These are phyloP conservation scores for Scedosporium minutisporum DNA, from an alignment of 2,329 filamentous ascomycete species.

Conservation along the genomic window DNA sequence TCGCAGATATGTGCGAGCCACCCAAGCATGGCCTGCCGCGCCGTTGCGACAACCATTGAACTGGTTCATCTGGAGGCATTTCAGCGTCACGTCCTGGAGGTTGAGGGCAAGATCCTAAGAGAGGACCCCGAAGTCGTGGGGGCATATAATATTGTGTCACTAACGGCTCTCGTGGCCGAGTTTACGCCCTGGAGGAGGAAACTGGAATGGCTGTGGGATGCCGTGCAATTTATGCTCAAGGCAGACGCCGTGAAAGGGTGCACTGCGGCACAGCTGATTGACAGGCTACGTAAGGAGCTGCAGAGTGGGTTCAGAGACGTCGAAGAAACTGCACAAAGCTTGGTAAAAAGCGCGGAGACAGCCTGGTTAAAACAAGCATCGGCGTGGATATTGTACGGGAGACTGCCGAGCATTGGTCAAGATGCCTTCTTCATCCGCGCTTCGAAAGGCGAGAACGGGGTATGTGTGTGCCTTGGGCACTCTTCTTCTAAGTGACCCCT, in stretches of 20 bases:
- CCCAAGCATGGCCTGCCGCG: conserved; percentile 74
- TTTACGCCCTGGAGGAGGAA: conserved; percentile 80
- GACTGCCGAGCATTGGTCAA: conserved; percentile 64
- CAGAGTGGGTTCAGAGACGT: conserved; percentile 86
- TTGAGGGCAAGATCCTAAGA: conserved; percentile 68
- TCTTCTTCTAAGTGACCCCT: neutral
- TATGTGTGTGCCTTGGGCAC: conserved; percentile 13
- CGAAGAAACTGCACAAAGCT: conserved; percentile 61
- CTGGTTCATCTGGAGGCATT: conserved; percentile 70
- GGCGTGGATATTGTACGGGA: conserved; percentile 84
- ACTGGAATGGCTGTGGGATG: conserved; percentile 76
- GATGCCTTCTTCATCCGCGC: conserved; percentile 79
- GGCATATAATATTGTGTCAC: conserved; percentile 84
- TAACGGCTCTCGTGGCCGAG: conserved; percentile 74
- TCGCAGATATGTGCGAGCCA: conserved; percentile 60
- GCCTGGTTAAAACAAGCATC: conserved; percentile 88
- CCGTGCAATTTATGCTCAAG: conserved; percentile 57
- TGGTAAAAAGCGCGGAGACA: conserved; percentile 72
- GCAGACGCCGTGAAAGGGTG: conserved; percentile 32
- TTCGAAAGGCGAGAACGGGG: conserved; percentile 30
- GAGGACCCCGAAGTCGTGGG: conserved; percentile 74
- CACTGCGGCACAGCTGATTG: conserved; percentile 64
- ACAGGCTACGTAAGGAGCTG: conserved; percentile 63
- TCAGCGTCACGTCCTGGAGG: conserved; percentile 72
- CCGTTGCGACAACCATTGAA: conserved; percentile 69